Evolutionary conservation across 83 land plant genomes (phyloP), one percentile per base, ranked within the genome.

Genomic region (Picea engelmannii): DNA sequence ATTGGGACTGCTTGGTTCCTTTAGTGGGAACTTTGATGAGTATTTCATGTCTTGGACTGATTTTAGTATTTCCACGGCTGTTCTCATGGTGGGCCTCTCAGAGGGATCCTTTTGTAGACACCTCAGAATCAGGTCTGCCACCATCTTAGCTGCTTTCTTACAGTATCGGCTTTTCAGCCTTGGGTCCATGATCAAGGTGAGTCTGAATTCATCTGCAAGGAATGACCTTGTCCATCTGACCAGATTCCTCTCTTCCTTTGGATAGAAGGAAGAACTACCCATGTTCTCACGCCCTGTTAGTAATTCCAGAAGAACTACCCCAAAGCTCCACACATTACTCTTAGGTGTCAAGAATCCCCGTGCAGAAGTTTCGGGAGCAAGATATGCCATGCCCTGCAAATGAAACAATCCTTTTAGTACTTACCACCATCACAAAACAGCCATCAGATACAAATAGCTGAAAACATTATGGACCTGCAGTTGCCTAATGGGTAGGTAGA

Each of bases 281-380:
- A 89, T 84, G 81, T 94, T 90, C 80, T 80, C 89, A 68, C 92
- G 79, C n/a, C 99, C 99, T 67, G 99, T 97, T 11, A 97, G 88
- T 20, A 97, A 86, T 81, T 97, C 99, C 55, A 97, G 90, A 83
- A 97, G 91, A 24, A 97, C 90, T 24, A 97, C 86, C 18, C 99
- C 99, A 85, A 97, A 97, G 73, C 96, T 92, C 91, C 92, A 97
- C 5, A 93, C 96, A 83, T 97, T 97, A 79, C 98, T 92, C 83
- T 94, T 95, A 3, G 94, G 93, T 5, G 96, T 90, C 2, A 95
- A 82, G 60, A 87, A 40, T 40, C 92, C 94, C 64, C 86, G 86
- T 65, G 88, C 89, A 55, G 81, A 25, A 16, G 96, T 92, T 85
- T 95, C 96, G 13, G 86, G 87, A 13, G 98, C 91, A 67, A 91